Percentiles rank a stretch among this genome's conserved stretches.
These are phyloP conservation scores for Ustilago lituana DNA, from an alignment of 1,284 basidiomycete species.

Conservation along the genomic window DNA sequence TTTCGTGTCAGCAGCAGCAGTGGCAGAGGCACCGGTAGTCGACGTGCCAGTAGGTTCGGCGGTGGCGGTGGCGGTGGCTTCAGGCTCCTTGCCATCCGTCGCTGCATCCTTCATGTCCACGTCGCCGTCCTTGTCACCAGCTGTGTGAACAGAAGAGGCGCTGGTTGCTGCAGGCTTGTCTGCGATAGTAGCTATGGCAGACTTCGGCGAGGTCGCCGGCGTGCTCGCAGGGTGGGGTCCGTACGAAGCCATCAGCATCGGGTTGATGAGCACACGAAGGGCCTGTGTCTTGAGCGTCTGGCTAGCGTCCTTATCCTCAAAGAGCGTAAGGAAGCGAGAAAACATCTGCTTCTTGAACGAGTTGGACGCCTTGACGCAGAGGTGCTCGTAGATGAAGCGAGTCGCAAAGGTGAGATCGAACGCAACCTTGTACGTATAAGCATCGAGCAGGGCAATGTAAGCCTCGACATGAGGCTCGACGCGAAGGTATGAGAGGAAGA, in stretches of 20 bases:
- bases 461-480: slow-evolving; percentile 82
- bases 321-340: slow-evolving; percentile 84
- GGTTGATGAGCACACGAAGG: slow-evolving; percentile 87
- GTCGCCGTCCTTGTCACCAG: slow-evolving; percentile 69
- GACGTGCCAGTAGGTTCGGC: background rate
- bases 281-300: slow-evolving; percentile 86
- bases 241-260: slow-evolving; percentile 83
- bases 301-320: slow-evolving; percentile 76
- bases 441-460: slow-evolving; percentile 84
- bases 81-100: slow-evolving; percentile 22
- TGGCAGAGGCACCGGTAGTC: background rate
- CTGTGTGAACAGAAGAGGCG: background rate
- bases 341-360: slow-evolving; percentile 84
- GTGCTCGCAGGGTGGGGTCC: slow-evolving; percentile 21
- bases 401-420: slow-evolving; percentile 84
- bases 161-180: slow-evolving; percentile 7
- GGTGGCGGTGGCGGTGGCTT: slow-evolving; percentile 6
- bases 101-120: slow-evolving; percentile 60
- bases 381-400: slow-evolving; percentile 87
- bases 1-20: slow-evolving; percentile 1
- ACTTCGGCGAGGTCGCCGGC: slow-evolving; percentile 28
- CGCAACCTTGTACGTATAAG: slow-evolving; percentile 83
- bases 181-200: background rate
- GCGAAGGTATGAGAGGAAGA: slow-evolving; percentile 68
- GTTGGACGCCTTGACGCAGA: slow-evolving; percentile 73